Conservation (phyloP, 2,329 filamentous ascomycete genomes). For the Sclerotinia sclerotiorum region DNA sequence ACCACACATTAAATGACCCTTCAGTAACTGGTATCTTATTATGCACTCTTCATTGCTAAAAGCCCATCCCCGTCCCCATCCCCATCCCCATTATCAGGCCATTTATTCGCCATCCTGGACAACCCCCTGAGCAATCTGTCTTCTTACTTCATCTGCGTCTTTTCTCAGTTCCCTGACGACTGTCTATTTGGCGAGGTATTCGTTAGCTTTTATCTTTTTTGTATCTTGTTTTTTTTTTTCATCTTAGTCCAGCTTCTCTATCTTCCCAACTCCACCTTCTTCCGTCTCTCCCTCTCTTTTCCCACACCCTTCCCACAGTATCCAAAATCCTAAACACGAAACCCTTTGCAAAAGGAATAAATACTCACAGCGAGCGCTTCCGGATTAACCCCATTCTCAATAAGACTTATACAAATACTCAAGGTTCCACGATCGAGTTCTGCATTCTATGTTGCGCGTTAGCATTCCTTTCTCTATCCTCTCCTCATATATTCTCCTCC, state of each 20-base stretch:
- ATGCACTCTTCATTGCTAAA: background rate
- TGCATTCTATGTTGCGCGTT: slow-evolving; percentile 67
- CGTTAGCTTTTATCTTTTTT: background rate
- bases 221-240: too few species aligned
- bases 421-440: slow-evolving; percentile 86
- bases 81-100: too few species aligned
- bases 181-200: slow-evolving; percentile 28
- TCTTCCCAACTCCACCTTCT: background rate
- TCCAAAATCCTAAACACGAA: too few species aligned
- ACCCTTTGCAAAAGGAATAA: background rate
- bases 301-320: background rate
- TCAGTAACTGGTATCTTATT: background rate
- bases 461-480: background rate
- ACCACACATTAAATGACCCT: background rate
- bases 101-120: background rate
- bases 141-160: slow-evolving; percentile 37
- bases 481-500: too few species aligned
- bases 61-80: background rate
- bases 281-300: slow-evolving; percentile 13
- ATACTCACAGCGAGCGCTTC: slow-evolving; percentile 83
- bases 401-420: slow-evolving; percentile 92
- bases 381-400: slow-evolving; percentile 95
- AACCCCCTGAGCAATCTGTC: slow-evolving; percentile 19
- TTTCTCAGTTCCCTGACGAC: slow-evolving; percentile 40
- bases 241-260: too few species aligned